Conservation (phyloP, 768 basidiomycete species). For the Hericium rajendrae region DNA sequence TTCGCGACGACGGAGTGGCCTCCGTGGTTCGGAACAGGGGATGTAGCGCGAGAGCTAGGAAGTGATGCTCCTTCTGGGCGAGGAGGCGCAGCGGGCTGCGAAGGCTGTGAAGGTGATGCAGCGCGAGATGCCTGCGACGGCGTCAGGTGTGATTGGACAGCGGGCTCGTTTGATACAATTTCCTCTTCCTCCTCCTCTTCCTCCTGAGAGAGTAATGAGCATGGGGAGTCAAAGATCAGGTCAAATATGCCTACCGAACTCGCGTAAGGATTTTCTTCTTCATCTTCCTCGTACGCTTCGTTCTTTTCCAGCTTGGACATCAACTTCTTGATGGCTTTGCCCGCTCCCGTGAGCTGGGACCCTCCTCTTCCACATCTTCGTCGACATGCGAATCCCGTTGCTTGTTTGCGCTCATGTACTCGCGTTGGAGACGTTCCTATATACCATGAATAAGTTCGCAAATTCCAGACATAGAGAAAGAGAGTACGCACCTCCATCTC, state of each 20-base stretch:
- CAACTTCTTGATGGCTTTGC: slow-evolving; percentile 77
- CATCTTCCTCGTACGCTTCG: slow-evolving; percentile 62
- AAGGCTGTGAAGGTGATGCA: slow-evolving; percentile 24
- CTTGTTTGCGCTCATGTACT: slow-evolving; percentile 73
- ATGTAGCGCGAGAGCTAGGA: slow-evolving; percentile 46
- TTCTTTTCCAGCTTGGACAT: slow-evolving; percentile 80
- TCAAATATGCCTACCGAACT: slow-evolving; percentile 40
- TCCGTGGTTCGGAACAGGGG: slow-evolving; percentile 50
- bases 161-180: slow-evolving; percentile 33
- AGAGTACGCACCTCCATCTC: slow-evolving; percentile 54
- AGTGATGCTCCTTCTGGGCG: slow-evolving; percentile 26
- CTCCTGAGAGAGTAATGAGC: slow-evolving; percentile 28
- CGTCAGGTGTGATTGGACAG: slow-evolving; percentile 37
- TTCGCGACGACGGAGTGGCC: slow-evolving; percentile 77
- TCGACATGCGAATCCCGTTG: slow-evolving; percentile 59
- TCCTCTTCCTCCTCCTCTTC: slow-evolving; percentile 71
- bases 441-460: not conserved
- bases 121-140: slow-evolving; percentile 26
- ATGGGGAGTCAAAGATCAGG: slow-evolving; percentile 3
- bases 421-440: slow-evolving; percentile 77
- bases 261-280: slow-evolving; percentile 77
- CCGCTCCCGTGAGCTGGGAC: slow-evolving; percentile 51
- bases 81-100: slow-evolving; percentile 19
- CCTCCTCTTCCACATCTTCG: slow-evolving; percentile 65
- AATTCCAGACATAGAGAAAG: not conserved